Conservation (phyloP, 305 asterid species). For the Rubia balearica region DNA sequence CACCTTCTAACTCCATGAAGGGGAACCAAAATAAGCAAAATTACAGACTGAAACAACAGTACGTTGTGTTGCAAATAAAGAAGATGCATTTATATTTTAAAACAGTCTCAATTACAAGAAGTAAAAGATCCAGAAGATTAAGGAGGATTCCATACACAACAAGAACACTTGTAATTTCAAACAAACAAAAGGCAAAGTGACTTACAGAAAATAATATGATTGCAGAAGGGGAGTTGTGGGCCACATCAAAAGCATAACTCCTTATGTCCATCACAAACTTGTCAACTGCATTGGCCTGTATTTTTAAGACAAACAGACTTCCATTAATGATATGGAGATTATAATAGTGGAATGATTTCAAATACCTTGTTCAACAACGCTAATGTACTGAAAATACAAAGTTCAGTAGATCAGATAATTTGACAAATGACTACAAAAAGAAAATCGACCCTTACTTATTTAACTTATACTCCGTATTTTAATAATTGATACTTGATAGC, state of each 20-base stretch:
- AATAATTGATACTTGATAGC: not conserved
- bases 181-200: slow-evolving; percentile 1
- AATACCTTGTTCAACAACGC: not conserved
- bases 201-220: slow-evolving; percentile 70
- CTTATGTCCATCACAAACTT: slow-evolving; percentile 56
- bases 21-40: not conserved
- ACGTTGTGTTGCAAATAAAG: not conserved
- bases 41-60: not conserved
- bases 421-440: not conserved
- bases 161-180: not conserved
- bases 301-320: slow-evolving; percentile 19
- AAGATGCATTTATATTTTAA: not conserved
- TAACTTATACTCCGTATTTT: not conserved
- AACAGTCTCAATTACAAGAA: not conserved
- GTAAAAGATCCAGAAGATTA: not conserved
- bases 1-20: slow-evolving; percentile 1
- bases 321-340: not conserved
- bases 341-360: slow-evolving; percentile 14
- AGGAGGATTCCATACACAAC: not conserved
- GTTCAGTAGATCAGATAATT: not conserved
- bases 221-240: slow-evolving; percentile 66
- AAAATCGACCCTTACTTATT: not conserved
- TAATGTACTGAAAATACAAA: not conserved
- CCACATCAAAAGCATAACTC: slow-evolving; percentile 39
- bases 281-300: slow-evolving; percentile 33